Evolutionary conservation across 495 filamentous ascomycete species (phyloP), one percentile per base, ranked within the genome.

Genomic region (Jackrogersella minutella): DNA sequence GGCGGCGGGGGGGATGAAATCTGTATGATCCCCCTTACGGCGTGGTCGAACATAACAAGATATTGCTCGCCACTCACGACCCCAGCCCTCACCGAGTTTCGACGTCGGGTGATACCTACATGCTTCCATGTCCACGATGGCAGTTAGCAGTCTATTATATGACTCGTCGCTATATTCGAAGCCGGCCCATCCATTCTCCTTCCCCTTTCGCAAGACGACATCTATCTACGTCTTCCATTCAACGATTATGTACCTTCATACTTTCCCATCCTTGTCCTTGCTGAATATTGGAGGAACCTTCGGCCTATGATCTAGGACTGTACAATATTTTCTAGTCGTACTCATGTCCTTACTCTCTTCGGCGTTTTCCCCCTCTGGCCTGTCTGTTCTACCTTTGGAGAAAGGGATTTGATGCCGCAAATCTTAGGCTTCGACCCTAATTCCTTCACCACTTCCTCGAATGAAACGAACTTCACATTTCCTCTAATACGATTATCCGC

Each of bases 21-120:
- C n/a, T 31, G 44, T 31, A 24, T 31, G 26, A 49, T 49, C 13
- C 44, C 44, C 13, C 44, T 49, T 49, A 31, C 44, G 44, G 44
- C 14, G 5, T 31, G 26, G 44, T 49, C 14, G 17, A 52, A 17
- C 30, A 36, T 19, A 17, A 43, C 36, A n/a, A 37, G 14, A 28
- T 34, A 26, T 39, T n/a, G 9, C 37, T n/a, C 6, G 21, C 66
- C 66, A 69, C 36, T 40, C 19, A 69, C 26, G 36, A 58, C 56
- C 66, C 66, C 16, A 40, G 66, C 46, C 30, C 26, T 64, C 43
- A 69, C 66, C 66, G 66, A 69, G 51, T 11, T 6, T 60, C 24
- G 11, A 33, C 28, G 36, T 46, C 60, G 31, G 54, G 36, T 60
- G 49, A 64, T 52, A 14, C 22, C 40, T 24, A 22, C 50, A 49